Conservation (phyloP, 2,329 filamentous ascomycete species). For the Talaromyces sp. region DNA sequence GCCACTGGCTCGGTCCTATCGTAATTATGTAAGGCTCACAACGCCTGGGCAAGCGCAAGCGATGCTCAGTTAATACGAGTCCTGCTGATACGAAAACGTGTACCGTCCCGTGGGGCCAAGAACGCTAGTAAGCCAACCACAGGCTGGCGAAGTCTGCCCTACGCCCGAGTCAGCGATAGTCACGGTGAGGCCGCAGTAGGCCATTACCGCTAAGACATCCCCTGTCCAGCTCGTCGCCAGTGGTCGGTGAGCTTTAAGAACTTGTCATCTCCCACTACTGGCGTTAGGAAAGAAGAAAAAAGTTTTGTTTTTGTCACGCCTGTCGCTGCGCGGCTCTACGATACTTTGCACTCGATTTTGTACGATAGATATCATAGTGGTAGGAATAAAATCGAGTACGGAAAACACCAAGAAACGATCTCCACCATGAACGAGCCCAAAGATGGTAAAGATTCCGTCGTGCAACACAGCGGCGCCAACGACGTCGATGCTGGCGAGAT, state of each 20-base stretch:
- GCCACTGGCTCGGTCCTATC: no score
- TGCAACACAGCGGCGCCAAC: background rate
- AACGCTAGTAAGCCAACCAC: background rate
- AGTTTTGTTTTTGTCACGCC: background rate
- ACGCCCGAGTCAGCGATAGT: background rate
- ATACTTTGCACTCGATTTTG: background rate
- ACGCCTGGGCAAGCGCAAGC: background rate
- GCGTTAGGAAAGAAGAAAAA: background rate
- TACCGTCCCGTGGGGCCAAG: background rate
- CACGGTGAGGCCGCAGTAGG: background rate
- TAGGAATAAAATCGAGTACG: background rate
- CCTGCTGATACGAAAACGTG: background rate
- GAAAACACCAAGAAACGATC: background rate
- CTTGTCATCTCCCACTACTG: background rate
- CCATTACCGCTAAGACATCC: background rate
- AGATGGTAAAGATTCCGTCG: constrained; percentile 1
- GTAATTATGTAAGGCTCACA: no score
- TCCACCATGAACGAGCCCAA: constrained; percentile 1
- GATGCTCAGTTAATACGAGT: background rate
- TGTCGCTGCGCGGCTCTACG: background rate
- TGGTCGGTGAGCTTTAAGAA: background rate
- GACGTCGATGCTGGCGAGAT: constrained; percentile 9
- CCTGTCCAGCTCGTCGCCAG: background rate
- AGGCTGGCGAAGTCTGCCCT: background rate
- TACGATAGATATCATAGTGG: background rate